Evolutionary conservation across 176 grass and related monocot genomes (phyloP).

Genomic region (Oryza nivara): DNA sequence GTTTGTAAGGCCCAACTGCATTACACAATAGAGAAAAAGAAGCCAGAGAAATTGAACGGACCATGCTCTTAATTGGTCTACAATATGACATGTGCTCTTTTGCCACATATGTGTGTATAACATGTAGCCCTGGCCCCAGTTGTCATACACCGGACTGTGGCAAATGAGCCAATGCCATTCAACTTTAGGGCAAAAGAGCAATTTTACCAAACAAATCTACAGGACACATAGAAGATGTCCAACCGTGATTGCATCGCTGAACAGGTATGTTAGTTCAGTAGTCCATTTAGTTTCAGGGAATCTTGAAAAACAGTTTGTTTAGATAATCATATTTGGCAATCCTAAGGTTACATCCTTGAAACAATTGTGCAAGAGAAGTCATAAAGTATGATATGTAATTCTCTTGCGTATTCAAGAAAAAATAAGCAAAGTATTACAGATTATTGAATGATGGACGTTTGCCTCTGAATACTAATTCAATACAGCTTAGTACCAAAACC

Average conservation of each 20-base stretch:
- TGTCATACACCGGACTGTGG: no score
- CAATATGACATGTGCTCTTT: not conserved
- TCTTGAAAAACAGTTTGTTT: not conserved
- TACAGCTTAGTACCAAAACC: not conserved
- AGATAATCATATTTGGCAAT: not conserved
- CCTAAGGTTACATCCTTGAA: conserved; percentile 20
- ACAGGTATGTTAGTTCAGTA: conserved; percentile 20
- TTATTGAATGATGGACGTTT: conserved; percentile 3
- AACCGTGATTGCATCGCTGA: conserved; percentile 1
- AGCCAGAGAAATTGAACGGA: not conserved
- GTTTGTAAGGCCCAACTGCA: conserved; percentile 28
- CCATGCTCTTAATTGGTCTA: not conserved
- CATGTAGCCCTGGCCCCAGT: no score
- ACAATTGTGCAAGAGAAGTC: not conserved
- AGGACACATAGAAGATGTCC: conserved; percentile 18
- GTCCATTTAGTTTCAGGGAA: not conserved
- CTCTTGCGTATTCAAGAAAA: no score
- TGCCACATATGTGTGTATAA: no score
- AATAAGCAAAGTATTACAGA: not conserved
- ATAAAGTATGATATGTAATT: not conserved
- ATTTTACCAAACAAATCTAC: not conserved
- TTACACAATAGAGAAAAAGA: conserved; percentile 12
- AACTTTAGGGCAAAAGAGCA: no score
- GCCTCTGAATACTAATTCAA: not conserved
- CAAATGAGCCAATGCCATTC: no score